Evolutionary conservation across 2,329 filamentous ascomycete species (phyloP).

Genomic region (Parastagonospora nodorum): DNA sequence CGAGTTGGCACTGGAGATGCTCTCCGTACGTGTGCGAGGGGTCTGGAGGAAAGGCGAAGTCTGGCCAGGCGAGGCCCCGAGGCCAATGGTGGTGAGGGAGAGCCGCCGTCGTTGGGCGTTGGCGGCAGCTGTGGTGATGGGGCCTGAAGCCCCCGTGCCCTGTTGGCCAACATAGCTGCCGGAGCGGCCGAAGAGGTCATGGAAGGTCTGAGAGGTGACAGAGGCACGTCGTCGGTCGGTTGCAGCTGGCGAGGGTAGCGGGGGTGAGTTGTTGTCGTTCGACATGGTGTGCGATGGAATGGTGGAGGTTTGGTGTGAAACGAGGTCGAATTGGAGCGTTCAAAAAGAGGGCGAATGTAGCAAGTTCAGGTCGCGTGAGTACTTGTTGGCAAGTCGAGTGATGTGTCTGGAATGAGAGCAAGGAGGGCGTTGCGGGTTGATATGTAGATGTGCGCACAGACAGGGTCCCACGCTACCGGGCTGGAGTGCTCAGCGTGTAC

Average conservation of each 20-base stretch:
- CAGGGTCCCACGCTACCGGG: constrained; percentile 16
- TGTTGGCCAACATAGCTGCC: constrained; percentile 41
- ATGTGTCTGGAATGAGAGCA: constrained; percentile 16
- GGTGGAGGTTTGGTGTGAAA: neutral
- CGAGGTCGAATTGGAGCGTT: constrained; percentile 1
- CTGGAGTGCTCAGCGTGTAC: constrained; percentile 15
- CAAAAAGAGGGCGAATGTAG: neutral
- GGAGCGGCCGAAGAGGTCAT: constrained; percentile 53
- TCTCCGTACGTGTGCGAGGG: constrained; percentile 51
- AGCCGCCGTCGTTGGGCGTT: constrained; percentile 56
- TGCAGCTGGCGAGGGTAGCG: constrained; percentile 42
- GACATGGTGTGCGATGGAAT: constrained; percentile 33
- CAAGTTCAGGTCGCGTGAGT: neutral
- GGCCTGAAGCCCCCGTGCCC: constrained; percentile 46
- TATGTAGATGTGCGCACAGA: constrained; percentile 28
- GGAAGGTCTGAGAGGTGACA: constrained; percentile 55
- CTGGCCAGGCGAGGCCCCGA: constrained; percentile 51
- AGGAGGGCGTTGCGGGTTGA: constrained; percentile 20
- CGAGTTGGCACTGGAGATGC: constrained; percentile 54
- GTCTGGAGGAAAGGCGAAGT: constrained; percentile 47
- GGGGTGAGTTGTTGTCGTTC: constrained; percentile 48
- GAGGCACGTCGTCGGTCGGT: constrained; percentile 52
- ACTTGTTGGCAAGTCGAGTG: neutral
- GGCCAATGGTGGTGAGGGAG: constrained; percentile 56
- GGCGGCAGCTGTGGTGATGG: constrained; percentile 55